These are phyloP conservation scores for Blastocystis hominis DNA, from an alignment of 352 stramenopile genomes.

Conservation along the genomic window DNA sequence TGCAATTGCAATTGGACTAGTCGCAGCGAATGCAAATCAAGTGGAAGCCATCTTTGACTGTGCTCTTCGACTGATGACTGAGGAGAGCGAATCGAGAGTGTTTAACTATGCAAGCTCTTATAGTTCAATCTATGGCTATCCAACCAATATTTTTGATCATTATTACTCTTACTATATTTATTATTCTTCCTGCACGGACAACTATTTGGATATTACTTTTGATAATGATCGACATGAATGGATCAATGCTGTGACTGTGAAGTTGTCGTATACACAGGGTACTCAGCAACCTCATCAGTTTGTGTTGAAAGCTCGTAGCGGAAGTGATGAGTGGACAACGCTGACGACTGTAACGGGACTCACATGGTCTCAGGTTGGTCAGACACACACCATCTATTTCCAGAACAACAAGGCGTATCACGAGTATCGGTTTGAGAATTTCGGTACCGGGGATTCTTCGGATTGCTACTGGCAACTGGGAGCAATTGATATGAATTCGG, in stretches of 20 bases:
- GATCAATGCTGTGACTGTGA: background rate
- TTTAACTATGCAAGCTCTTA: background rate
- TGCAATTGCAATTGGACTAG: background rate
- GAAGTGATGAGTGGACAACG: background rate
- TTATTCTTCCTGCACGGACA: background rate
- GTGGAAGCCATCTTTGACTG: background rate
- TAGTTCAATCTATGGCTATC: background rate
- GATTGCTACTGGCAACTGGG: background rate
- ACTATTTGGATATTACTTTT: background rate
- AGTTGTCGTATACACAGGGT: background rate
- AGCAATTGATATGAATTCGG: background rate
- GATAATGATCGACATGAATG: background rate
- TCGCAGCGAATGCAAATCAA: background rate
- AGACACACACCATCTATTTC: background rate
- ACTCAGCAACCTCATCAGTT: background rate
- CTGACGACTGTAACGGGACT: background rate
- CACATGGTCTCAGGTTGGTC: background rate
- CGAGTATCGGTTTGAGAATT: background rate
- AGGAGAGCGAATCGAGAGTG: background rate
- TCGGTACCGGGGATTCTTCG: background rate
- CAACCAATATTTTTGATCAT: background rate
- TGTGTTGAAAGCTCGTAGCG: background rate
- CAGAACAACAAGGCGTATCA: slow-evolving; percentile 14
- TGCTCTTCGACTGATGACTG: background rate
- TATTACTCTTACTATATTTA: background rate